These are phyloP conservation scores for Ensete ventricosum DNA, from an alignment of 176 grass and related monocot genomes.

Conservation along the genomic window DNA sequence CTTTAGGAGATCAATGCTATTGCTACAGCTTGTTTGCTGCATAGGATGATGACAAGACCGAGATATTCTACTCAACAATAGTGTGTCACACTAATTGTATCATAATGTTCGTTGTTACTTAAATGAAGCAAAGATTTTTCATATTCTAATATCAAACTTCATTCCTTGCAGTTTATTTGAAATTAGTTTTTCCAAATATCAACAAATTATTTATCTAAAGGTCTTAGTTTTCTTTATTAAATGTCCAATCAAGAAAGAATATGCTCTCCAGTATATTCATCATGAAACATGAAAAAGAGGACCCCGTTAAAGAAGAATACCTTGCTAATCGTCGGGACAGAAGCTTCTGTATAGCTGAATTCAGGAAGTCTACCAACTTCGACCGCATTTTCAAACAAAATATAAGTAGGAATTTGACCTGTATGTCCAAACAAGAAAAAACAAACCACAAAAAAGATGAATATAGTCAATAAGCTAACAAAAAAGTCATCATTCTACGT, in stretches of 20 bases:
- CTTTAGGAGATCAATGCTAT: too few species aligned
- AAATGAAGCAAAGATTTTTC: not conserved
- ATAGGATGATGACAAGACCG: not conserved
- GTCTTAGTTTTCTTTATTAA: not conserved
- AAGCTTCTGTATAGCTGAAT: constrained; percentile 61
- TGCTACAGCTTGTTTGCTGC: too few species aligned
- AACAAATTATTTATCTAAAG: not conserved
- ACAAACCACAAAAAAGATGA: not conserved
- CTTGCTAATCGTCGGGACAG: constrained; percentile 62
- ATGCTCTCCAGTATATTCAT: not conserved
- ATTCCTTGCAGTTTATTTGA: not conserved
- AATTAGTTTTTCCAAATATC: not conserved
- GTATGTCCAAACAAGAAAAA: constrained; percentile 23
- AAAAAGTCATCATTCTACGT: constrained; percentile 15
- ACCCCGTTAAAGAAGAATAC: constrained; percentile 10
- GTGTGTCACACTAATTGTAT: too few species aligned
- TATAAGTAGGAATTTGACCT: constrained; percentile 87
- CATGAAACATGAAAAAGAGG: not conserved
- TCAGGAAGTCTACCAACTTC: constrained; percentile 79
- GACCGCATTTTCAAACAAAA: constrained; percentile 77
- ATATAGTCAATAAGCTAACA: not conserved
- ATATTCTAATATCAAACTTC: not conserved
- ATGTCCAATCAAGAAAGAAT: not conserved
- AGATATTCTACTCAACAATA: too few species aligned
- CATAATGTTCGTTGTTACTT: not conserved